Conservation (phyloP, 1,284 basidiomycete genomes). For the Boletus sp. region DNA sequence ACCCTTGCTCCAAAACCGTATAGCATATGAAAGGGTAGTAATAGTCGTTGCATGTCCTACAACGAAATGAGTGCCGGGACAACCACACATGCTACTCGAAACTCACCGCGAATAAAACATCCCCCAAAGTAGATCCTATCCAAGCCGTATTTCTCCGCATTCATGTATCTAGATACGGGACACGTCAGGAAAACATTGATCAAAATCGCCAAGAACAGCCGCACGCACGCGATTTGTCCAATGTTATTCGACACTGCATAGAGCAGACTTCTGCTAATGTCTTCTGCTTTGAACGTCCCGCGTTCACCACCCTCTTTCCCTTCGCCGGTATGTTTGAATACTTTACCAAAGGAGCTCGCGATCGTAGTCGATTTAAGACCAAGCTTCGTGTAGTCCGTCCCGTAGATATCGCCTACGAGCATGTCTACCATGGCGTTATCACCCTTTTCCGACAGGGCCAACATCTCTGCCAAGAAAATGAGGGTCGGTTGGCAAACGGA, state of each 20-base stretch:
- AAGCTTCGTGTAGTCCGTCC: constrained; percentile 88
- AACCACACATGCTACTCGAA: neutral
- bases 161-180: constrained; percentile 79
- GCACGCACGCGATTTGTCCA: constrained; percentile 94
- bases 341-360: constrained; percentile 97
- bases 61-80: constrained; percentile 5
- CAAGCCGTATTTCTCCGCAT: constrained; percentile 97
- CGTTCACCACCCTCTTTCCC: constrained; percentile 48
- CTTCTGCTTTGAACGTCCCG: constrained; percentile 75
- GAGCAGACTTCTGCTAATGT: constrained; percentile 90
- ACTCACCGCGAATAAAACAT: constrained; percentile 93
- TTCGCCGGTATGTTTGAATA: constrained; percentile 85
- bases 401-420: constrained; percentile 99
- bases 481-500: constrained; percentile 9
- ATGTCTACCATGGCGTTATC: constrained; percentile 96
- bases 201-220: constrained; percentile 11
- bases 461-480: constrained; percentile 72
- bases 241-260: constrained; percentile 99
- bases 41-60: constrained; percentile 95
- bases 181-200: constrained; percentile 14
- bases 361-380: constrained; percentile 98
- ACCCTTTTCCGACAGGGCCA: constrained; percentile 87
- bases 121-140: constrained; percentile 99
- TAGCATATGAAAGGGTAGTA: constrained; percentile 96
- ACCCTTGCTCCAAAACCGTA: constrained; percentile 99